These are phyloP conservation scores for Gillenia trifoliata DNA, from an alignment of 306 rosid species.

Conservation along the genomic window DNA sequence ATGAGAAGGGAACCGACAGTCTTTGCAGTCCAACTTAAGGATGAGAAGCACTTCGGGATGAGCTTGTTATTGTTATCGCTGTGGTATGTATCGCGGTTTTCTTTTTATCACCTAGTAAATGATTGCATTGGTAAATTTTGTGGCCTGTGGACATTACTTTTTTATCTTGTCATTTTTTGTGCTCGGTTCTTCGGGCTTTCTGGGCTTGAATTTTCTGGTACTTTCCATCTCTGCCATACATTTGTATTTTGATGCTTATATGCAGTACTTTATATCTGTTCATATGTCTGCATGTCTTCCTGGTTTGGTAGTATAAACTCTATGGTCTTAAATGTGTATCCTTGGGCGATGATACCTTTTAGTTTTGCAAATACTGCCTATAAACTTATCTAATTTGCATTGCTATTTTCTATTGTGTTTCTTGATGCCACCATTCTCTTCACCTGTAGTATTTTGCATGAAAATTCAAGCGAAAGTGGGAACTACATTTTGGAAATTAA, in stretches of 20 bases:
- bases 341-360: background rate
- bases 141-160: background rate
- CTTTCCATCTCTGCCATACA: background rate
- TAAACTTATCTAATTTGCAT: background rate
- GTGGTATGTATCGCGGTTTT: constrained; percentile 53
- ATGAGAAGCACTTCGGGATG: constrained; percentile 98
- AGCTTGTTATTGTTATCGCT: constrained; percentile 84
- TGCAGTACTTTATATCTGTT: background rate
- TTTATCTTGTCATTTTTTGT: background rate
- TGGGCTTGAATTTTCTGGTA: background rate
- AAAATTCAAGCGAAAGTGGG: background rate
- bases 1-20: constrained; percentile 83
- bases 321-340: background rate
- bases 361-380: background rate
- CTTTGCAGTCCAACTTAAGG: constrained; percentile 89
- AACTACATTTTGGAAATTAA: background rate
- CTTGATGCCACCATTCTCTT: background rate
- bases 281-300: background rate
- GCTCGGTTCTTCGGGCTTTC: background rate
- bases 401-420: background rate
- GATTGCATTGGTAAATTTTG: constrained; percentile 5
- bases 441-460: background rate
- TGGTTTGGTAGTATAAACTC: background rate
- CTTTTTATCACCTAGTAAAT: constrained; percentile 12
- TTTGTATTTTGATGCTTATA: background rate